phyloP scores from a whole-genome alignment of 176 grass and related monocot species.

The Saccharum officinarum region DNA sequence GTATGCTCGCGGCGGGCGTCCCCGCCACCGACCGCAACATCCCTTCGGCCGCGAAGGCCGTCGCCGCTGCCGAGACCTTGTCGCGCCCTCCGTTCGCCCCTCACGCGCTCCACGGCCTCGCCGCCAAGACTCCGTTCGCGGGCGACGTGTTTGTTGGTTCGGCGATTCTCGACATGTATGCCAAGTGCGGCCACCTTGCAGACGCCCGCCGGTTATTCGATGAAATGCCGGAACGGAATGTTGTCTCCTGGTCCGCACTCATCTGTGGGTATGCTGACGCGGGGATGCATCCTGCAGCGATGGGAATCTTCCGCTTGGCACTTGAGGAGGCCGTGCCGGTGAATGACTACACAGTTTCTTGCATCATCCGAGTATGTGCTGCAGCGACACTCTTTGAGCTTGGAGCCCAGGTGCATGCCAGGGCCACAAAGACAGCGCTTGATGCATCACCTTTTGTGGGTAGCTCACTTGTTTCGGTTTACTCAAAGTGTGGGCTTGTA shows the following conservation, averaged over 20 bases:
- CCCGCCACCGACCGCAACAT: constrained; percentile 68
- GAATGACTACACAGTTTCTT: constrained; percentile 86
- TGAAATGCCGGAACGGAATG: constrained; percentile 76
- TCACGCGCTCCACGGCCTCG: constrained; percentile 58
- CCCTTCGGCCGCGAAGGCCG: constrained; percentile 66
- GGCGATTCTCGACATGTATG: constrained; percentile 75
- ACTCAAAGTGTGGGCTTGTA: constrained; percentile 89
- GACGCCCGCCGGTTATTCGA: constrained; percentile 69
- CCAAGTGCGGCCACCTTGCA: constrained; percentile 51
- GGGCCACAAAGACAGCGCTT: constrained; percentile 64
- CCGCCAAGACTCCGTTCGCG: constrained; percentile 64
- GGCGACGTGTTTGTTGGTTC: constrained; percentile 75
- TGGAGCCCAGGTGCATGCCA: constrained; percentile 69
- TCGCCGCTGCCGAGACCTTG: constrained; percentile 36
- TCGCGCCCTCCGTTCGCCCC: constrained; percentile 38
- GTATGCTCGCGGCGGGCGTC: constrained; percentile 59
- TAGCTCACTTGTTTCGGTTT: constrained; percentile 74
- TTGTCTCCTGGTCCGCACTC: constrained; percentile 92
- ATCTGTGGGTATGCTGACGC: constrained; percentile 69
- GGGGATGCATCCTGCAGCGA: constrained; percentile 43
- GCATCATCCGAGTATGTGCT: constrained; percentile 69
- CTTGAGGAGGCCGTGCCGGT: constrained; percentile 55
- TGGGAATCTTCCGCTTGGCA: constrained; percentile 57
- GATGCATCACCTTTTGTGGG: constrained; percentile 75
- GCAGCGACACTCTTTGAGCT: constrained; percentile 65